phyloP scores from a whole-genome alignment of 73 alveolate species.

The Tetrahymena malaccensis region DNA sequence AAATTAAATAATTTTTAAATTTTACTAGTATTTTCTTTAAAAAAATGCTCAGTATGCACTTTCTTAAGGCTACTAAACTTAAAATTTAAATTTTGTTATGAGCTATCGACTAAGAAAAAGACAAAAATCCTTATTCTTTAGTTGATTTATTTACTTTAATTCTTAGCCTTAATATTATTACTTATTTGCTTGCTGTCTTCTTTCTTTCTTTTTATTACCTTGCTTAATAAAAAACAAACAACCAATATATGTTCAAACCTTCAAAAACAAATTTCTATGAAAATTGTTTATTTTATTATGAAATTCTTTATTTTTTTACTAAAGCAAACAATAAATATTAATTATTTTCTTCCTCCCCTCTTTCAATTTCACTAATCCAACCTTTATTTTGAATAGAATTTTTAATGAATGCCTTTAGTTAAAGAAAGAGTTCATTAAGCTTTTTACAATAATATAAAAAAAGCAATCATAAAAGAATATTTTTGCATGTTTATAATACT shows the following conservation, averaged over 20 bases:
- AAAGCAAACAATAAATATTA: neutral
- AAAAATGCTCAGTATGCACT: neutral
- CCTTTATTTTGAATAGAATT: neutral
- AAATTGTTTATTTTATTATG: neutral
- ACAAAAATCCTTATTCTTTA: neutral
- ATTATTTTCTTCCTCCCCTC: neutral
- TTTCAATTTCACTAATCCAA: neutral
- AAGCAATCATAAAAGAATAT: neutral
- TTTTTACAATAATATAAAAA: neutral
- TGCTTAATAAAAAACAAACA: neutral
- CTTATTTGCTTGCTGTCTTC: neutral
- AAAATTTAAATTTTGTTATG: neutral
- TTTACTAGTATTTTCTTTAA: neutral
- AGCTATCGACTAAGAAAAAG: neutral
- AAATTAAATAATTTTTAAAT: neutral
- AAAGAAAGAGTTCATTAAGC: neutral
- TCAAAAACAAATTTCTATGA: neutral
- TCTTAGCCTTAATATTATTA: neutral
- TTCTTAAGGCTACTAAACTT: neutral
- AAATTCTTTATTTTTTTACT: neutral
- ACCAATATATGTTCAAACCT: neutral
- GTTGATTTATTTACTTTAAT: neutral
- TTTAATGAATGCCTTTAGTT: neutral
- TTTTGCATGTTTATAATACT: neutral
- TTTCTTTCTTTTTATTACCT: neutral